Conservation (phyloP, 345 rosid genomes). For the Melastoma malabathricum region DNA sequence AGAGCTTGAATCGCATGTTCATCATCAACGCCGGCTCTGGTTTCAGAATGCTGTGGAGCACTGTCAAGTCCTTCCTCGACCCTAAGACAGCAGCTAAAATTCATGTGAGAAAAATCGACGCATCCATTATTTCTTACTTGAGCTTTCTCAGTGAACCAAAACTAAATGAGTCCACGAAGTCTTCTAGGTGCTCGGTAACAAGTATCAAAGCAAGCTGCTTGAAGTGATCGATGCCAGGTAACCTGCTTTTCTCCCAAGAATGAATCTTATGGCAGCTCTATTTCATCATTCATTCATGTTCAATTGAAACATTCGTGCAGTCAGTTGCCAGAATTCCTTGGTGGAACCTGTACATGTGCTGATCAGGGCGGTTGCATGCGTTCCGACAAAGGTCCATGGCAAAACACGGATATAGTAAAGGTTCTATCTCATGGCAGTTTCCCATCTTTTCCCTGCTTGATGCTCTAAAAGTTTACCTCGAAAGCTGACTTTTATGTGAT, state of each 20-base stretch:
- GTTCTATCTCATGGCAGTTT: slow-evolving; percentile 15
- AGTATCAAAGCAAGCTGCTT: slow-evolving; percentile 88
- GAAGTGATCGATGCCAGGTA: slow-evolving; percentile 82
- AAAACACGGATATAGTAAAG: slow-evolving; percentile 55
- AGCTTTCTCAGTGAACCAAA: too few species aligned
- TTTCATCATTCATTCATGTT: not conserved
- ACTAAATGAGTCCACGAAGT: not conserved
- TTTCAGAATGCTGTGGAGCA: slow-evolving; percentile 98
- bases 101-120: slow-evolving; percentile 39
- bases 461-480: not conserved
- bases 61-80: slow-evolving; percentile 89
- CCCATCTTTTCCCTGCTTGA: too few species aligned
- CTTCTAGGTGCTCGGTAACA: slow-evolving; percentile 82
- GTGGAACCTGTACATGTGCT: slow-evolving; percentile 86
- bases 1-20: slow-evolving; percentile 95
- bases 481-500: too few species aligned
- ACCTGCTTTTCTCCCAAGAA: not conserved
- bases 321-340: slow-evolving; percentile 82
- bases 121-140: too few species aligned
- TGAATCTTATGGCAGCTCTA: not conserved
- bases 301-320: slow-evolving; percentile 17
- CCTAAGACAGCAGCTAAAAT: slow-evolving; percentile 95
- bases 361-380: slow-evolving; percentile 80
- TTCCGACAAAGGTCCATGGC: slow-evolving; percentile 98
- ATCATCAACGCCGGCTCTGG: slow-evolving; percentile 98